Base-by-base conservation (phyloP, 192 early-diverging fungal species). In the Coemansia sp. region DNA sequence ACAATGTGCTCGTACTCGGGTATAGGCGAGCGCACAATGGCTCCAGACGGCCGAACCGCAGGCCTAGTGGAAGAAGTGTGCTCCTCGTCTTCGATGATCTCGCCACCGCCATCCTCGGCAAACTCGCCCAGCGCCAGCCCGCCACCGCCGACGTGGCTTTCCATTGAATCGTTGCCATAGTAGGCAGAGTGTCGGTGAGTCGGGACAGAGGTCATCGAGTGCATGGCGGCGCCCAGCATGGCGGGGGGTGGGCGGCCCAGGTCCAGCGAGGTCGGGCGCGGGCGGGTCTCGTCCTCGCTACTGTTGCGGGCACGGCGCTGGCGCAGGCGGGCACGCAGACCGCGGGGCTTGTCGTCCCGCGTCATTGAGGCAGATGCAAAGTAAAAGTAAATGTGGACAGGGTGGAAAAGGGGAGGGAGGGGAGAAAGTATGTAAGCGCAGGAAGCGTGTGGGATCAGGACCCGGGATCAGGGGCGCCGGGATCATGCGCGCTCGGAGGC, bases 41-140 rank as follows among this genome's bases (percentile, higher is more conserved):
- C 57, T 0, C 56, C 69, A 10, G 67, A 70, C 14, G 57, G 51
- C 35, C 21, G 38, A 30, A 14, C 33, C 16, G 14, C 30, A 22
- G 23, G 33, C 13, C 8, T 10, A 12, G 14, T 13, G 4, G 13
- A 20, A 11, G 12, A 25, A 9, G 13, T 32, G n/a, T 51, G 31
- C 30, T 58, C 56, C 14, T 60, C 64, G 35, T 60, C 56, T 26
- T 73, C 69, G 3, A 44, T 59, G 2, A 67, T 47, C 28, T 75
- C 64, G 14, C 56, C n/a, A n/a, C n/a, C 64, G 23, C 56, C 60
- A 13, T 62, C 54, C 20, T 32, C 52, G 13, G 29, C 42, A 55
- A 75, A 75, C 55, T 75, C 65, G 48, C 64, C 64, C 18, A 75
- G 32, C 9, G 71, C 64, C 29, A 75, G 31, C 16, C 65, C 64